phyloP scores from a whole-genome alignment of 805 yeast species.

The Millerago galiae region DNA sequence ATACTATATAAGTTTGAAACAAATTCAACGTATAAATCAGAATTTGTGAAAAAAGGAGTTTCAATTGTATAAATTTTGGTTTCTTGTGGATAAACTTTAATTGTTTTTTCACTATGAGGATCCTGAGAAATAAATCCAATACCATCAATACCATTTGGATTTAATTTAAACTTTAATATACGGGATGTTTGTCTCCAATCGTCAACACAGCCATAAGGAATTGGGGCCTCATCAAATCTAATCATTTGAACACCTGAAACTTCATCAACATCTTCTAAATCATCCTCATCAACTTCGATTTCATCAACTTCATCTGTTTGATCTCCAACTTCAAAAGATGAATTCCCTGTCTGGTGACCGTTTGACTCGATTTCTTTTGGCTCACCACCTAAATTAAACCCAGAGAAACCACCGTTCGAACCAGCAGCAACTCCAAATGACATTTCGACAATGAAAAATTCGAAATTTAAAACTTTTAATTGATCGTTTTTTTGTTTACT shows the following conservation, averaged over 20 bases:
- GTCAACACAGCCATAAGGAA: slow-evolving; percentile 25
- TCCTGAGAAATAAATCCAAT: slow-evolving; percentile 32
- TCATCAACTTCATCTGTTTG: slow-evolving; percentile 5
- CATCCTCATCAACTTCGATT: slow-evolving; percentile 15
- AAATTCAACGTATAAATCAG: slow-evolving; percentile 39
- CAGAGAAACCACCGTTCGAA: background rate
- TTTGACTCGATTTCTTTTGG: background rate
- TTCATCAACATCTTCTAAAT: slow-evolving; percentile 21
- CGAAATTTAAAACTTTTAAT: background rate
- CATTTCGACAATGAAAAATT: background rate
- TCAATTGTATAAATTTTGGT: slow-evolving; percentile 37
- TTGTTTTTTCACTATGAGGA: slow-evolving; percentile 19
- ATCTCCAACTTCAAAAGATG: slow-evolving; percentile 8
- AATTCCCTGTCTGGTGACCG: background rate
- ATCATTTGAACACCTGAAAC: slow-evolving; percentile 25
- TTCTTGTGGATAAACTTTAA: slow-evolving; percentile 31
- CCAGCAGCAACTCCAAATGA: background rate
- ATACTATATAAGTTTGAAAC: slow-evolving; percentile 45
- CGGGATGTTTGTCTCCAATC: slow-evolving; percentile 31
- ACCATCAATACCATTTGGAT: slow-evolving; percentile 37
- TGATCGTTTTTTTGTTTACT: background rate
- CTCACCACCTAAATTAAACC: too few species aligned
- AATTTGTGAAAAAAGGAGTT: slow-evolving; percentile 33
- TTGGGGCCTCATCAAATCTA: slow-evolving; percentile 29
- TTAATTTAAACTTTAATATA: slow-evolving; percentile 38